Conservation (phyloP, 1,139 yeast genomes). For the Wickerhamiella pararugosa region DNA sequence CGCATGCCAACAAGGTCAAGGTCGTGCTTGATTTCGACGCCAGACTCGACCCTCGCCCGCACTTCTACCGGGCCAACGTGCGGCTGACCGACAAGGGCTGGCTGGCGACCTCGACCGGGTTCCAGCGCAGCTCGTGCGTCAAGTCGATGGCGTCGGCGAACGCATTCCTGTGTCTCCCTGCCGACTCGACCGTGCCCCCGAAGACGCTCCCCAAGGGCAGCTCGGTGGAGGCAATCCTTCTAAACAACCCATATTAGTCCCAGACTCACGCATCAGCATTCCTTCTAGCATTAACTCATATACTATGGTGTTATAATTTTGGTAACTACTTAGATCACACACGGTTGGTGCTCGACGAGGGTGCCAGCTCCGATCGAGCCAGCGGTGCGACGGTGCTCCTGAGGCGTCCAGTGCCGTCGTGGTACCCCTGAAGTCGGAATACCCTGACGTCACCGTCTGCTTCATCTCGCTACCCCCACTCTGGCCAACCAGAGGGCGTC, state of each 20-base stretch:
- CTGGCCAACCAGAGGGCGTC: no score
- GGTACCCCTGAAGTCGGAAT: no score
- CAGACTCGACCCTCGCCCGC: slow-evolving; percentile 34
- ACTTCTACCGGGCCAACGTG: slow-evolving; percentile 32
- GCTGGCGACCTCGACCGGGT: slow-evolving; percentile 31
- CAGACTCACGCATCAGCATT: no score
- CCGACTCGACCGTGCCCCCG: slow-evolving; percentile 5
- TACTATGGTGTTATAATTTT: no score
- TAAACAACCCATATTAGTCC: slow-evolving; percentile 6
- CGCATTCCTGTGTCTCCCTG: slow-evolving; percentile 31
- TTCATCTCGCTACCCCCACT: no score
- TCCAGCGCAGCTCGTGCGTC: slow-evolving; percentile 35
- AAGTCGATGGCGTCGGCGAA: slow-evolving; percentile 33
- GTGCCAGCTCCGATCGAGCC: no score
- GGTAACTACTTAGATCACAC: no score
- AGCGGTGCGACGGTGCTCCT: no score
- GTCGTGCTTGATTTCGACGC: slow-evolving; percentile 23
- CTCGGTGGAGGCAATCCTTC: slow-evolving; percentile 19
- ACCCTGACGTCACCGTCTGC: no score
- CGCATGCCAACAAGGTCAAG: slow-evolving; percentile 6
- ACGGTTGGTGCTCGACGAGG: no score
- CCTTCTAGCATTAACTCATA: no score
- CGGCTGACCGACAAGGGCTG: slow-evolving; percentile 19
- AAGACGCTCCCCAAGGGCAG: slow-evolving; percentile 9
- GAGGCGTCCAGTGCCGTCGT: no score